Conservation (phyloP, 1,284 basidiomycete genomes). For the Ustilago nuda region DNA sequence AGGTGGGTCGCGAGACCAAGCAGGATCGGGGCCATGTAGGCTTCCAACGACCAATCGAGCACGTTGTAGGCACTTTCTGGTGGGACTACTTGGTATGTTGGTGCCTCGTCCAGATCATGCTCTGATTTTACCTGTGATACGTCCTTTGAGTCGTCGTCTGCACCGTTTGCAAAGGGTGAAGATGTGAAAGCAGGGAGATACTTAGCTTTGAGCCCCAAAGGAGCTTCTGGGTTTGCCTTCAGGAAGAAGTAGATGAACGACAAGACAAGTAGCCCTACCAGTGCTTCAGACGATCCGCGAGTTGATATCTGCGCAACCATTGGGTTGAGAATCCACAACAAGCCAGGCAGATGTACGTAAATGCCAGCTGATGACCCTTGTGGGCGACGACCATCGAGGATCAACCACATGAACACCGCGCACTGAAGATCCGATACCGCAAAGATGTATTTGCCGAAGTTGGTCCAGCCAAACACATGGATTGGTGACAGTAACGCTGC, state of each 20-base stretch:
- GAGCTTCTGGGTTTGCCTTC: conserved; percentile 57
- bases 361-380: conserved; percentile 33
- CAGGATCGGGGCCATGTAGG: conserved; percentile 54
- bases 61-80: conserved; percentile 47
- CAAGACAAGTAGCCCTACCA: conserved; percentile 84
- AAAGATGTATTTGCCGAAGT: conserved; percentile 85
- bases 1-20: conserved; percentile 63
- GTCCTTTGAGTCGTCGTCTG: background rate
- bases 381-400: conserved; percentile 71
- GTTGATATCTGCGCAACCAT: conserved; percentile 96
- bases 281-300: conserved; percentile 90
- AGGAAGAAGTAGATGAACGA: conserved; percentile 73
- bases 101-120: background rate
- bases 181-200: conserved; percentile 23
- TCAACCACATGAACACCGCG: conserved; percentile 80
- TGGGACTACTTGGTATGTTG: conserved; percentile 29
- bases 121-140: background rate
- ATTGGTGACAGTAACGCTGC: conserved; percentile 86
- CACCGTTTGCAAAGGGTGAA: background rate
- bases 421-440: conserved; percentile 85
- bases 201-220: conserved; percentile 24
- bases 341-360: conserved; percentile 68
- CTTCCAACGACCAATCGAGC: conserved; percentile 52
- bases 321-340: conserved; percentile 88
- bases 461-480: conserved; percentile 71